Base-by-base conservation (phyloP, 2,329 filamentous ascomycete species). In the Claviceps fusiformis region DNA sequence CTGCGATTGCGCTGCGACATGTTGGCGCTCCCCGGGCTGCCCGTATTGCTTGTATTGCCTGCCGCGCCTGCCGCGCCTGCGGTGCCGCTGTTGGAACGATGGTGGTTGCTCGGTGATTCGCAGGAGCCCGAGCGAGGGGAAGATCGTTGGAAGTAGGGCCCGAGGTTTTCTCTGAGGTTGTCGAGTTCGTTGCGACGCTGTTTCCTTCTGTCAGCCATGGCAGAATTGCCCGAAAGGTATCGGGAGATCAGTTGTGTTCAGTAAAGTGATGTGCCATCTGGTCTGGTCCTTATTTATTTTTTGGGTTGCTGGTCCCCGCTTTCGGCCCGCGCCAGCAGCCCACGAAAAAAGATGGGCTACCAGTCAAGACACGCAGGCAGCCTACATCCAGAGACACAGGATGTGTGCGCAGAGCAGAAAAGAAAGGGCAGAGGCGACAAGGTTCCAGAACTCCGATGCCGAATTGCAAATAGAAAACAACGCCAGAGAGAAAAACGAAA, bases 1-100 rank as follows among this genome's bases (percentile, higher is more conserved):
- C 71, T 73, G 54, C 73, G 70, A 57, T 72, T 73, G 57, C 72
- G 67, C 62, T 74, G 72, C 47, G 72, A 73, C 71, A 74, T 75
- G 54, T 61, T 54, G 53, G 10, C 46, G 44, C 52, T 52, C 29
- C 44, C 31, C 15, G 51, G 50, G 27, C 46, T 55, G 43, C 43
- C 55, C 2, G 10, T 39, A 5, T 39, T 13, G 37, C 10, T 11
- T 39, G 37, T 39, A 39, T 24, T 24, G 39, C 48, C 56, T 3
- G 53, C 47, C 11, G 27, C 44, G 41, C 43, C 49, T 24, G 45
- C 29, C 10, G 47, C 31, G 31, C 15, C 39, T 29, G 33, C 33
- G 15, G 8, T 29, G 57, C 37, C 56, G 59, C 55, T 62, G 35
- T 33, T 47, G 51, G 44, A 52, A 27, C 37, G 39, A 31, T 55